Percentiles rank a stretch among this genome's conserved stretches.
Conservation (phyloP, 805 yeast genomes). For the Wickerhamomyces hampshirensis region DNA sequence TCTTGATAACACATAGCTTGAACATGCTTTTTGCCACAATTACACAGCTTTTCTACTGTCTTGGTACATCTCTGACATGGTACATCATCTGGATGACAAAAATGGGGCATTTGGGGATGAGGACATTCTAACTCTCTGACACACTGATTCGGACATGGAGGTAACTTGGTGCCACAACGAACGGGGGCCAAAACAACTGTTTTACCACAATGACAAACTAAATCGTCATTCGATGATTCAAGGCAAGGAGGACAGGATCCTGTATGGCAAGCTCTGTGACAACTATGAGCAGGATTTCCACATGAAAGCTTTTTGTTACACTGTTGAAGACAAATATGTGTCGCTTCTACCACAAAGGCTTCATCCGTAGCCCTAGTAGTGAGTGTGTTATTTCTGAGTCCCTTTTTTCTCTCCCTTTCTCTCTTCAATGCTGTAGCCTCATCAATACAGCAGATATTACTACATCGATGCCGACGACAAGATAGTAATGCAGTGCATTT, state of each 20-base stretch:
- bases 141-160: constrained; percentile 65
- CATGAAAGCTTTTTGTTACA: constrained; percentile 64
- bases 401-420: constrained; percentile 45
- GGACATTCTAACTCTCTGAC: constrained; percentile 56
- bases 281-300: constrained; percentile 51
- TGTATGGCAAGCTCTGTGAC: constrained; percentile 68
- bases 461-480: constrained; percentile 79
- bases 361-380: constrained; percentile 38
- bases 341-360: constrained; percentile 58
- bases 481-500: constrained; percentile 72
- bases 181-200: constrained; percentile 80
- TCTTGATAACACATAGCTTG: constrained; percentile 62
- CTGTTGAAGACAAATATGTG: constrained; percentile 63
- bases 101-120: constrained; percentile 63
- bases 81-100: constrained; percentile 64
- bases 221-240: constrained; percentile 75
- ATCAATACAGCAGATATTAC: constrained; percentile 60
- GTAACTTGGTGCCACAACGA: constrained; percentile 70
- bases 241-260: constrained; percentile 80
- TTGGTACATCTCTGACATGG: constrained; percentile 77
- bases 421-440: constrained; percentile 52
- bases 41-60: constrained; percentile 50
- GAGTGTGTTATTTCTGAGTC: constrained; percentile 38
- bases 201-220: constrained; percentile 75
- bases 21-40: constrained; percentile 53